Base-by-base conservation (phyloP, 2,329 filamentous ascomycete species). In the Verticillium zaregamsianum region DNA sequence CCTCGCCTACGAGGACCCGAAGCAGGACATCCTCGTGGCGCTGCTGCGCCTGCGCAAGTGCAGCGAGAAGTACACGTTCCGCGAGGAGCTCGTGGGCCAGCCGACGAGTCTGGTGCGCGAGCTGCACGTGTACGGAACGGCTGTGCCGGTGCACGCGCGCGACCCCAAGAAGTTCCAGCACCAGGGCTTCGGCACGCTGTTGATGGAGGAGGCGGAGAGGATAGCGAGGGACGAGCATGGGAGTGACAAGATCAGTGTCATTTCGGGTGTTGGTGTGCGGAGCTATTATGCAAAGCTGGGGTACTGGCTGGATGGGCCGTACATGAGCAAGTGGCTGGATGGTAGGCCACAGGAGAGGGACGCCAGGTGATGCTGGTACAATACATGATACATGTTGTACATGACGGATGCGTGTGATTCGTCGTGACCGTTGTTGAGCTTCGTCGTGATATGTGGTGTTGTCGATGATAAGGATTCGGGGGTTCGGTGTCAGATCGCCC, bases 91-190 rank as follows among this genome's bases (percentile, higher is more conserved):
- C 45, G 88, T 83, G 0, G 88, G 87, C 2, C 94, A 98, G 77
- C 92, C 91, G 57, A 96, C 92, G 0, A 97, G 92, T 75, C 83
- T 99, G 69, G 93, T 99, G 5, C 86, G 95, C 58, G 95, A 99
- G 76, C 81, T 99, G 61, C 95, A 99, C 76, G 95, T 99, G 1
- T 99, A 99, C 73, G 95, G 95, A 8, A 94, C 92, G 23, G 95
- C 96, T 0, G 95, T 99, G n/a, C 96, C 95, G 0, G 91, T 99
- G 55, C 95, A 99, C 76, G 94, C 93, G 9, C 86, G 96, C 61
- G 95, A 99, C 69, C 93, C 94, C 23, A 89, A 91, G 76, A 98
- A 98, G 77, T 98, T 98, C 77, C 95, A 99, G 79, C 95, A 99
- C 77, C 95, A 97, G 74, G 95, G 95, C 0, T 99, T 96, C 68